Evolutionary conservation across 768 basidiomycete genomes (phyloP).

Genomic region (Lentinula lateritia): DNA sequence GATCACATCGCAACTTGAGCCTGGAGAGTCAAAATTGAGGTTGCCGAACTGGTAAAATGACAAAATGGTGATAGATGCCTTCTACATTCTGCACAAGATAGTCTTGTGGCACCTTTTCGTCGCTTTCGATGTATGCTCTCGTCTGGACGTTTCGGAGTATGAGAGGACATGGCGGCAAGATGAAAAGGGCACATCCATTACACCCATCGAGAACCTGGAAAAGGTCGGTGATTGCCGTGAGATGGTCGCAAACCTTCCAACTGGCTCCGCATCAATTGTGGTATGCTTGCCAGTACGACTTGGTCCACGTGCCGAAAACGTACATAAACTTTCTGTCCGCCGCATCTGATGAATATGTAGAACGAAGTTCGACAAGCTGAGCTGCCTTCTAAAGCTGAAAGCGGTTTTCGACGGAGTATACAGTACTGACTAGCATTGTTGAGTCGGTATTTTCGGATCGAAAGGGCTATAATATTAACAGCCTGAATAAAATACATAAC

Average conservation of each 20-base stretch:
- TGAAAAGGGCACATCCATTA: background rate
- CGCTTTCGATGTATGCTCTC: slow-evolving; percentile 13
- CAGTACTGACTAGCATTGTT: background rate
- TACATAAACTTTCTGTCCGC: background rate
- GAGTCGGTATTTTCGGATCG: background rate
- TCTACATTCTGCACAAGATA: slow-evolving; percentile 78
- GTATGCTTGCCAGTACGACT: background rate
- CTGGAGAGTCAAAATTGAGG: slow-evolving; percentile 23
- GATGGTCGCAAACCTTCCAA: background rate
- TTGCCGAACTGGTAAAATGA: slow-evolving; percentile 8
- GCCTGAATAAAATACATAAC: no score
- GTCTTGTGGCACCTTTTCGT: slow-evolving; percentile 48
- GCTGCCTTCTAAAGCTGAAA: background rate
- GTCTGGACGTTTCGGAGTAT: slow-evolving; percentile 5
- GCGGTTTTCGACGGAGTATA: background rate
- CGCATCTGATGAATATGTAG: no score
- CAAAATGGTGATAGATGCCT: slow-evolving; percentile 34
- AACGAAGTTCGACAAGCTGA: no score
- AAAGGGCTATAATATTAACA: background rate
- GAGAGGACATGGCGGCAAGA: slow-evolving; percentile 8
- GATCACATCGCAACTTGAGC: slow-evolving; percentile 70
- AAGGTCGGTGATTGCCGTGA: slow-evolving; percentile 2
- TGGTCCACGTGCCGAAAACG: background rate
- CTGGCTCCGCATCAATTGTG: background rate
- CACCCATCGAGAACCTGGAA: background rate